Evolutionary conservation across 2,329 filamentous ascomycete genomes (phyloP), one percentile per base, ranked within the genome.

Genomic region (Phialophora expanda): DNA sequence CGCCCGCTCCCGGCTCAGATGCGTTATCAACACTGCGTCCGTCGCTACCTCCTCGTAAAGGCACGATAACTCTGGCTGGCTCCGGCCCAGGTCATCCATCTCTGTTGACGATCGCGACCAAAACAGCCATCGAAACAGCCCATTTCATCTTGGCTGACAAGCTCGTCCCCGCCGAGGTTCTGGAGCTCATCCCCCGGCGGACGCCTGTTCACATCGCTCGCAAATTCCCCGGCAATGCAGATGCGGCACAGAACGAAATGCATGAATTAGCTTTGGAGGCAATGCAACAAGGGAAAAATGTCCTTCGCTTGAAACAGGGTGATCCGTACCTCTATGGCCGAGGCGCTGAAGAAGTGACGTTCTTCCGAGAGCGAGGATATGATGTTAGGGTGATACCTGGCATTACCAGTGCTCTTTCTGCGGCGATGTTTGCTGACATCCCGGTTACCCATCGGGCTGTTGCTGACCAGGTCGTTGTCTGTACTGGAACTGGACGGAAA

Each of bases 221-320:
- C 74, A 99, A 99, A 77, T 99, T 99, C 78, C 95, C 95, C 0
- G 95, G 95, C 24, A 98, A 99, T 78, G 95, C 95, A 48, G 95
- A 99, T 73, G 87, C 88, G 53, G 95, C 95, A 0, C 95, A 99
- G 76, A 88, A 93, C 74, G 95, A 99, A 78, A 87, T 99, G 4
- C 85, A 96, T 2, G 84, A 88, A 61, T 85, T 92, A 72, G 95
- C 92, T 0, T 82, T 97, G 1, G 86, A 86, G 2, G 92, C 88
- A 1, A 73, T 90, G 22, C 79, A 83, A 56, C 80, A 83, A 22
- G 95, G 95, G 12, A 88, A 91, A 76, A 90, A 87, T 1, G 95
- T 99, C 0, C 83, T 99, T 38, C 86, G 95, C 2, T 83, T 99
- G 53, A 99, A 99, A 80, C 95, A 99, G 77, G 95, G 95, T 54